These are phyloP conservation scores for Mucor saturninus DNA, from an alignment of 371 early-diverging fungal genomes.

Conservation along the genomic window DNA sequence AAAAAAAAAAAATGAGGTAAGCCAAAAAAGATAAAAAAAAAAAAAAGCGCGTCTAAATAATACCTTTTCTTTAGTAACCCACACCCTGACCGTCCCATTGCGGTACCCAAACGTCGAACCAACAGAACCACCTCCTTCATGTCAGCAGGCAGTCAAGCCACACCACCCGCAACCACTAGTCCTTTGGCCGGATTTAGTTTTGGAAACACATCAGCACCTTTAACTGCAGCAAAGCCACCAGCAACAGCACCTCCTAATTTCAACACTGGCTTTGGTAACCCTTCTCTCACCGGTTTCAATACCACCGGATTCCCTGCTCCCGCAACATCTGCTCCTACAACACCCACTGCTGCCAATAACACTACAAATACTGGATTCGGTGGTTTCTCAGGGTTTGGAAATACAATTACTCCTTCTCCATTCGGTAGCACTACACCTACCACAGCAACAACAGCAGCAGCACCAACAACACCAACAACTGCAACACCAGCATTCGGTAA, in stretches of 20 bases:
- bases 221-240: constrained; percentile 5
- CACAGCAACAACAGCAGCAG: neutral
- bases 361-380: neutral
- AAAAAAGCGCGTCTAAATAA: neutral
- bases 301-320: neutral
- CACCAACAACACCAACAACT: neutral
- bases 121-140: constrained; percentile 19
- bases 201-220: constrained; percentile 5
- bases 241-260: constrained; percentile 1
- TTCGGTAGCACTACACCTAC: neutral
- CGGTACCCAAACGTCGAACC: constrained; percentile 23
- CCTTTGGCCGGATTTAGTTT: constrained; percentile 21
- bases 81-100: constrained; percentile 23
- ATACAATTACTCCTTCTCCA: neutral
- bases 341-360: neutral
- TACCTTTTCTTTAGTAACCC: constrained; percentile 2
- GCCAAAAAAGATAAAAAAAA: neutral
- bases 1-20: neutral
- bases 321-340: neutral
- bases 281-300: neutral
- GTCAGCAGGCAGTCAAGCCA: constrained; percentile 18
- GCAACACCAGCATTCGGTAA: neutral
- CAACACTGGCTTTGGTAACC: constrained; percentile 6
- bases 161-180: neutral
- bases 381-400: constrained; percentile 1